These are phyloP conservation scores for Penicillium lividum DNA, from an alignment of 495 filamentous ascomycete genomes.

Conservation along the genomic window DNA sequence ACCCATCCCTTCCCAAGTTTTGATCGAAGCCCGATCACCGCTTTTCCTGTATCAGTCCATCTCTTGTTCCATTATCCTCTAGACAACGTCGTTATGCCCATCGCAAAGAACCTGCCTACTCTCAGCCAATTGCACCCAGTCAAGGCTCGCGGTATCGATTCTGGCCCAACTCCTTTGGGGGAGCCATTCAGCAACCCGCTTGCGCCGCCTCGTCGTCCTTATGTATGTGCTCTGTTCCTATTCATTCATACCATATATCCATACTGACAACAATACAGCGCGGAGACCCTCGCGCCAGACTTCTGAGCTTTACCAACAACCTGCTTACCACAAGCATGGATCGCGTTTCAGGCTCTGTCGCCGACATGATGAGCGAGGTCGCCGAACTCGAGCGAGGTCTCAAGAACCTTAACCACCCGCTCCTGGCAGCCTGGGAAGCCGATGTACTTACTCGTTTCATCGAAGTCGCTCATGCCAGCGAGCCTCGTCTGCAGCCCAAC, in stretches of 20 bases:
- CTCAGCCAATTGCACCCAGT: neutral
- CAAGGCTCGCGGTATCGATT: neutral
- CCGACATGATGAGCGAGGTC: constrained; percentile 21
- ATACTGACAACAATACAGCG: neutral
- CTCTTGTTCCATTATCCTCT: neutral
- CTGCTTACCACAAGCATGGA: neutral
- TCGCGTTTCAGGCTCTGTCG: neutral
- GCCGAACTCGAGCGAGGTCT: constrained; percentile 32
- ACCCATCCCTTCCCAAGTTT: neutral
- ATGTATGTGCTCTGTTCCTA: neutral
- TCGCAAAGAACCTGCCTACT: neutral
- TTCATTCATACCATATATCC: neutral
- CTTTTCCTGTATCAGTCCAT: neutral
- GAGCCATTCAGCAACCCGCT: neutral
- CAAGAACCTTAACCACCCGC: constrained; percentile 30
- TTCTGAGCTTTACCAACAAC: neutral
- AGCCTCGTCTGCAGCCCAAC: constrained; percentile 27
- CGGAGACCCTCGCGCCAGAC: neutral
- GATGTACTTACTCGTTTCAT: constrained; percentile 42
- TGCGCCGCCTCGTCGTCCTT: neutral
- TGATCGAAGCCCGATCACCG: neutral
- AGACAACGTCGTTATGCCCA: neutral
- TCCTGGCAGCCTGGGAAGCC: constrained; percentile 40
- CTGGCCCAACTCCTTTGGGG: neutral
- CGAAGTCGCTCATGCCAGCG: constrained; percentile 33